Evolutionary conservation across 2,329 filamentous ascomycete genomes (phyloP), one percentile per base, ranked within the genome.

Genomic region (Pseudocercospora eumusae): DNA sequence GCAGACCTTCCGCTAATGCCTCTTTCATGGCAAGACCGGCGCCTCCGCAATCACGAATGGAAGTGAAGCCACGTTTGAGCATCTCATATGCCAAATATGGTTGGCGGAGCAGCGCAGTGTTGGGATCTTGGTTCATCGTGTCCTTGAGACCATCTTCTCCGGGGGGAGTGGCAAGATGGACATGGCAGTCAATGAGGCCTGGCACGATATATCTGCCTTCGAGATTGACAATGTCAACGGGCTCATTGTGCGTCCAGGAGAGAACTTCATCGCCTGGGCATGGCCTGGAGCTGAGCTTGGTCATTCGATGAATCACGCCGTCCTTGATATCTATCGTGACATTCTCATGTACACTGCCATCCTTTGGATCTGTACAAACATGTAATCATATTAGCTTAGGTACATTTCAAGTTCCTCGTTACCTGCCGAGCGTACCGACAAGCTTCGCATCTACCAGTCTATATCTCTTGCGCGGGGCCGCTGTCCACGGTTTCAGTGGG

Each of bases 61-160:
- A 82, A 1, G 85, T 87, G 73, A 86, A 87, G 1, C 85, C 85
- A 18, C 84, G 79, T 44, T 74, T 71, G 0, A 87, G 77, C 74
- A 85, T 86, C 60, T 83, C 77, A 9, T 71, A 63, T 61, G 75
- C 78, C 6, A 82, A 75, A 60, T 78, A 83, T 0, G 83, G 76
- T 67, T 83, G 79, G 2, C 82, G 75, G 13, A 82, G 73, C 3
- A 78, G 70, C 0, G 77, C 78, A 1, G 77, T 76, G 31, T 71
- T 67, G 0, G 72, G 68, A 21, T 79, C 76, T 20, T 76, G 67
- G 21, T 65, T 67, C 61, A 78, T 75, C 0, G 77, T 68, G 4
- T 75, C 74, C 20, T 68, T 70, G 2, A 82, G 69, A 5, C 73
- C 72, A 1, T 73, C 64, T 21, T 75, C 73, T 4, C 81, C 81